Evolutionary conservation across 306 rosid species (phyloP).

Genomic region (Neltuma alba): DNA sequence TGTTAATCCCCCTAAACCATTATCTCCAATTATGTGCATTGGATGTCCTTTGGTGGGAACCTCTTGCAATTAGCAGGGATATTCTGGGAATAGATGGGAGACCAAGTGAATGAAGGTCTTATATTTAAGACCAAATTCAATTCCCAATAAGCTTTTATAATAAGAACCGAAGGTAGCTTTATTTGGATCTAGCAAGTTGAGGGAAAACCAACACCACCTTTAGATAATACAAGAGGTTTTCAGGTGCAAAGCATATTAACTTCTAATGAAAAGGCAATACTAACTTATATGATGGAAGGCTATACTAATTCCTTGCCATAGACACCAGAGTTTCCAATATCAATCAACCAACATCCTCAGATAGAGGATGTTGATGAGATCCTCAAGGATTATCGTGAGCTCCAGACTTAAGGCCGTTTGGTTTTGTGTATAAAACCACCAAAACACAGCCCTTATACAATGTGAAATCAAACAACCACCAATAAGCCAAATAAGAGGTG

Average conservation of each 20-base stretch:
- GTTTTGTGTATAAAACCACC: neutral
- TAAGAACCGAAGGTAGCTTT: too few relatives aligned
- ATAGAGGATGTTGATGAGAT: neutral
- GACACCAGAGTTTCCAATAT: neutral
- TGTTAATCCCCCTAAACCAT: too few relatives aligned
- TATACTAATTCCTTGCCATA: constrained; percentile 40
- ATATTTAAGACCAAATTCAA: too few relatives aligned
- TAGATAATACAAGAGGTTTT: neutral
- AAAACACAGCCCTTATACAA: neutral
- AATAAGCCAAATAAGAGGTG: neutral
- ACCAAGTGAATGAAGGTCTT: too few relatives aligned
- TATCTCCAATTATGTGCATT: too few relatives aligned
- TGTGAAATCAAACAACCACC: neutral
- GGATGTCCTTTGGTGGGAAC: too few relatives aligned
- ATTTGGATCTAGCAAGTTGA: too few relatives aligned
- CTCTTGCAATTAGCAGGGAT: too few relatives aligned
- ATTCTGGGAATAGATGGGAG: too few relatives aligned
- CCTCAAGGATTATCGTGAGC: neutral
- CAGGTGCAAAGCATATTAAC: neutral
- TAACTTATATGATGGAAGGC: constrained; percentile 55
- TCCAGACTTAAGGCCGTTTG: neutral
- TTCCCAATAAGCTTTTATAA: too few relatives aligned
- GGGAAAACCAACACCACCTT: neutral
- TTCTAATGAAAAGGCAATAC: constrained; percentile 63
- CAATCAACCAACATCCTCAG: neutral